These are phyloP conservation scores for Drosera spatulata DNA, from an alignment of 179 eudicot genomes.

Conservation along the genomic window DNA sequence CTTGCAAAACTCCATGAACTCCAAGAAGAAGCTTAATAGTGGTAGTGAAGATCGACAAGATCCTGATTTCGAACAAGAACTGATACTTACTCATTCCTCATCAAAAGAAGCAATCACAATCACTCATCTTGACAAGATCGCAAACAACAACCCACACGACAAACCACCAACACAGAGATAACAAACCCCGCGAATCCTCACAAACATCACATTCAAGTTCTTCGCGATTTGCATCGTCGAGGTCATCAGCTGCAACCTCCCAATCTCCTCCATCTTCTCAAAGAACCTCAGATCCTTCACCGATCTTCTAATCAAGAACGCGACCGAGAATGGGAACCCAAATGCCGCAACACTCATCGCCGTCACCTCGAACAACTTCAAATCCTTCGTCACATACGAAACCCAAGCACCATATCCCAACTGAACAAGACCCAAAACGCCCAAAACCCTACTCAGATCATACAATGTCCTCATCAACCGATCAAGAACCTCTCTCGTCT, in stretches of 20 bases:
- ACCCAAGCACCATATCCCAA: conserved; percentile 56
- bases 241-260: conserved; percentile 14
- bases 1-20: no score
- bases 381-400: conserved; percentile 20
- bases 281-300: conserved; percentile 66
- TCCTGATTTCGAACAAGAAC: no score
- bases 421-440: conserved; percentile 45
- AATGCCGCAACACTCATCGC: conserved; percentile 44
- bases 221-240: conserved; percentile 24
- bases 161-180: conserved; percentile 20
- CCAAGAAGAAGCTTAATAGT: no score
- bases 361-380: conserved; percentile 20
- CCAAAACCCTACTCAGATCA: conserved; percentile 39
- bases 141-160: conserved; percentile 25
- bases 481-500: conserved; percentile 52
- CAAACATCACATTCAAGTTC: conserved; percentile 17
- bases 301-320: conserved; percentile 51
- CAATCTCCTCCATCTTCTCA: conserved; percentile 65
- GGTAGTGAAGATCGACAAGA: no score
- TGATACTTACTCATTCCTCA: no score
- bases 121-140: conserved; percentile 20
- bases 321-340: conserved; percentile 62
- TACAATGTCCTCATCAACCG: conserved; percentile 48
- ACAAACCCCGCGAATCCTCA: conserved; percentile 7
- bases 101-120: neutral